phyloP scores from a whole-genome alignment of 1,284 basidiomycete species.

The Butyriboletus regius region DNA sequence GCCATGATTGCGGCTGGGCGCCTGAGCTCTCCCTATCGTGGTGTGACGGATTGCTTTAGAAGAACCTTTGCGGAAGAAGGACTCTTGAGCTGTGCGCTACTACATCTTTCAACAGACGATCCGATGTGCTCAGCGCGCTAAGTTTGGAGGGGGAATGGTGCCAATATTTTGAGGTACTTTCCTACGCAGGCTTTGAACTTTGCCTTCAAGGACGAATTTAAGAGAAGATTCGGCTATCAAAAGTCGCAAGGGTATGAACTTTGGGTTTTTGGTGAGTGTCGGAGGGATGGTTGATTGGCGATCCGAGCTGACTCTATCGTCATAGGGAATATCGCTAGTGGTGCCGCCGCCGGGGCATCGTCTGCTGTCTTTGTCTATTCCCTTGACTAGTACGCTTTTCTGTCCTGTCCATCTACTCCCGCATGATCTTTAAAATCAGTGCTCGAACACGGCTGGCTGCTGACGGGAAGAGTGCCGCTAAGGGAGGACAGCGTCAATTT shows the following conservation, averaged over 20 bases:
- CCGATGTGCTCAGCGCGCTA: conserved; percentile 12
- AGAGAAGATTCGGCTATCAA: conserved; percentile 48
- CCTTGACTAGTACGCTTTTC: conserved; percentile 45
- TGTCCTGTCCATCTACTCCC: neutral
- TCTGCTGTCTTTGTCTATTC: conserved; percentile 54
- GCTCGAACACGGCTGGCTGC: conserved; percentile 52
- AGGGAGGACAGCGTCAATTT: conserved; percentile 41
- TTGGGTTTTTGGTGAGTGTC: conserved; percentile 39
- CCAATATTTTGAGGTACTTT: conserved; percentile 62
- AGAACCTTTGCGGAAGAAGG: conserved; percentile 53
- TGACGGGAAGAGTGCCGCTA: conserved; percentile 43
- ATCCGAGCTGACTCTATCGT: neutral
- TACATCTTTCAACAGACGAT: conserved; percentile 1
- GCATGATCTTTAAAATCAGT: conserved; percentile 17
- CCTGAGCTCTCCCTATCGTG: conserved; percentile 51
- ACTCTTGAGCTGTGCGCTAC: conserved; percentile 35
- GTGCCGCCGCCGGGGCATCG: conserved; percentile 43
- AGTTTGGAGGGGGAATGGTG: conserved; percentile 59
- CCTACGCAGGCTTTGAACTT: conserved; percentile 60
- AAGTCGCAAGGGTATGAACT: conserved; percentile 49
- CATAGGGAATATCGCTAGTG: conserved; percentile 42
- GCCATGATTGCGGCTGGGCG: conserved; percentile 52
- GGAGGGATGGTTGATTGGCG: neutral
- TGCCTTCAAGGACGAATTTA: conserved; percentile 43
- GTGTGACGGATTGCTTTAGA: conserved; percentile 53